Evolutionary conservation across 768 basidiomycete species (phyloP).

Genomic region (Suillus subaureus): DNA sequence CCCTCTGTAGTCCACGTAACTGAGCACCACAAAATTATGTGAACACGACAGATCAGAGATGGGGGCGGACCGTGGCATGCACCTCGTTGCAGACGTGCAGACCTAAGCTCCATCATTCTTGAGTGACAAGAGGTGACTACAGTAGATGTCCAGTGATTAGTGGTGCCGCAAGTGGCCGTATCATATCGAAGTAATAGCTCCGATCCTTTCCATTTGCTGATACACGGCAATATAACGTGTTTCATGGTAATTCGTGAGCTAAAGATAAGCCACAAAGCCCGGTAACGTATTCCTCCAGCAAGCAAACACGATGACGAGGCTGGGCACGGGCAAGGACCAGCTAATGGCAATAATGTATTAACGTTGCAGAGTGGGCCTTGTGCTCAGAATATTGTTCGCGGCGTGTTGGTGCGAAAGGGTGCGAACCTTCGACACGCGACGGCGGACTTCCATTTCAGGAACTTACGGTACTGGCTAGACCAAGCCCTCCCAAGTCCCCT

Average conservation of each 20-base stretch:
- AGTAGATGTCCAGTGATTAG: neutral
- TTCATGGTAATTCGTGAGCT: constrained; percentile 5
- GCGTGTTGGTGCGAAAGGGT: constrained; percentile 3
- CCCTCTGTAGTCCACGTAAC: neutral
- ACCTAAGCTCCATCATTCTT: neutral
- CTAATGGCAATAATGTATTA: neutral
- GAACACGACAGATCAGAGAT: neutral
- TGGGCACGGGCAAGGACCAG: neutral
- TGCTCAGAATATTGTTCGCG: neutral
- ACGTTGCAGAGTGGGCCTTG: neutral
- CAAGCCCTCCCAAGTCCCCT: constrained; percentile 20
- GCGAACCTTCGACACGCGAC: constrained; percentile 25
- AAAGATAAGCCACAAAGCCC: constrained; percentile 12
- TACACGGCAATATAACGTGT: constrained; percentile 21
- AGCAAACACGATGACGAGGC: neutral
- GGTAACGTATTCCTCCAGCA: neutral
- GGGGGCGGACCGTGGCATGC: neutral
- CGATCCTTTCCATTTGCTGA: constrained; percentile 9
- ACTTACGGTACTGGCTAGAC: constrained; percentile 21
- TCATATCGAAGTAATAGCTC: constrained; percentile 1
- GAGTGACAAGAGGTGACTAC: neutral
- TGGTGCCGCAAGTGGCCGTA: neutral
- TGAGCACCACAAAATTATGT: neutral
- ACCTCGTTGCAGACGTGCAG: neutral
- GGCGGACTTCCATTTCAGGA: constrained; percentile 29